phyloP scores from a whole-genome alignment of 352 stramenopile genomes.

The Pythium pyrilobum region DNA sequence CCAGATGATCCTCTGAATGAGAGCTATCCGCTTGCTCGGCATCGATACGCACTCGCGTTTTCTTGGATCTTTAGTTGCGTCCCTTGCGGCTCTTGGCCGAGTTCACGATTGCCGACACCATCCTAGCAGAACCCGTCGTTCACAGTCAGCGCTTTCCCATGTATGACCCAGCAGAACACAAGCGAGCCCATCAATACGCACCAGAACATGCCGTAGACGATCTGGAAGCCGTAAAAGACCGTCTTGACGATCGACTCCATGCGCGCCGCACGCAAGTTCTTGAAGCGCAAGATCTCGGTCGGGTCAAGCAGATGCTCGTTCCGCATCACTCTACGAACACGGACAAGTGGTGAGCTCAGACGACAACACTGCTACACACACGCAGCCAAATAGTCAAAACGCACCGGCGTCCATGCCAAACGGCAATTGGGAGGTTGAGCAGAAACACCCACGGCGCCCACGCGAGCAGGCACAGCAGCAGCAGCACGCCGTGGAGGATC shows the following conservation, averaged over 20 bases:
- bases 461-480: constrained; percentile 66
- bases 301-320: constrained; percentile 83
- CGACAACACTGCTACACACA: neutral
- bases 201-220: constrained; percentile 90
- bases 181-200: constrained; percentile 23
- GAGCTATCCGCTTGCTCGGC: no score
- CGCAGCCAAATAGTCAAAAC: neutral
- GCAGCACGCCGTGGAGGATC: constrained; percentile 66
- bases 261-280: constrained; percentile 73
- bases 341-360: neutral
- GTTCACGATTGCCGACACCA: constrained; percentile 80
- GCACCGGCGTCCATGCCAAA: constrained; percentile 72
- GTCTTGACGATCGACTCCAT: constrained; percentile 80
- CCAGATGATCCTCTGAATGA: no score
- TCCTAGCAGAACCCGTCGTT: constrained; percentile 34
- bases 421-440: constrained; percentile 70
- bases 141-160: neutral
- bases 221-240: constrained; percentile 84
- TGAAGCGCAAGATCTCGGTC: constrained; percentile 85
- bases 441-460: constrained; percentile 77
- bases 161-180: no score
- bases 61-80: constrained; percentile 19
- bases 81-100: constrained; percentile 44
- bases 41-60: no score
- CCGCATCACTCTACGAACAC: constrained; percentile 31